A percentile compares a stretch with the other conserved stretches of the same genome.
phyloP scores from a whole-genome alignment of 2,329 filamentous ascomycete species.

The Scedosporium boydii region DNA sequence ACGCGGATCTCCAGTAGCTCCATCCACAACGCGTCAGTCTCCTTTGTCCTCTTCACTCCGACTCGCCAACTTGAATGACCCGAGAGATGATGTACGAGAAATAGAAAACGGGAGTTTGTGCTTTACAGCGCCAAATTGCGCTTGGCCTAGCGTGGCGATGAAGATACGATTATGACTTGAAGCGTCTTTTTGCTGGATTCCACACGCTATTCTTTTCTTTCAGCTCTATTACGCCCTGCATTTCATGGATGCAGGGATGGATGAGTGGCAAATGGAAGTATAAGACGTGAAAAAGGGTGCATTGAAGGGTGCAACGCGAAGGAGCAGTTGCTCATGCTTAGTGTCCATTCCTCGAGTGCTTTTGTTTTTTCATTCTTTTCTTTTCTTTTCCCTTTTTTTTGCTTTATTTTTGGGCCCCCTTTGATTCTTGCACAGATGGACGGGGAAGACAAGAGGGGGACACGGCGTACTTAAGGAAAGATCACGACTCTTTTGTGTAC shows the following conservation, averaged over 20 bases:
- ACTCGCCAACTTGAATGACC: too few relatives aligned
- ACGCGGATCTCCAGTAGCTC: constrained; percentile 1
- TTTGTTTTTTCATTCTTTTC: neutral
- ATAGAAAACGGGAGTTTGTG: too few relatives aligned
- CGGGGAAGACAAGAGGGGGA: neutral
- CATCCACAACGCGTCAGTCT: too few relatives aligned
- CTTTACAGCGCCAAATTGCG: too few relatives aligned
- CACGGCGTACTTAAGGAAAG: neutral
- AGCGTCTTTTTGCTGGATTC: neutral
- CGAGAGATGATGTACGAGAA: too few relatives aligned
- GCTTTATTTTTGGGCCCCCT: neutral
- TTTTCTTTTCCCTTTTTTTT: neutral
- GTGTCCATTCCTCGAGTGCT: neutral
- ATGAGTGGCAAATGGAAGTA: too few relatives aligned
- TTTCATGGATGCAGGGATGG: neutral
- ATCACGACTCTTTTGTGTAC: neutral
- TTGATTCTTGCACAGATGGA: neutral
- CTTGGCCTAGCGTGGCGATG: neutral
- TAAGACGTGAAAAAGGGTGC: too few relatives aligned
- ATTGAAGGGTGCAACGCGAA: too few relatives aligned
- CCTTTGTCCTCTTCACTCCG: neutral
- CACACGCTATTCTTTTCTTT: neutral
- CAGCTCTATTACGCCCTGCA: too few relatives aligned
- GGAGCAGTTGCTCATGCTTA: neutral
- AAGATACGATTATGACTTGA: neutral